Conservation (phyloP, 2,329 filamentous ascomycete genomes). For the Lachnellula suecica region DNA sequence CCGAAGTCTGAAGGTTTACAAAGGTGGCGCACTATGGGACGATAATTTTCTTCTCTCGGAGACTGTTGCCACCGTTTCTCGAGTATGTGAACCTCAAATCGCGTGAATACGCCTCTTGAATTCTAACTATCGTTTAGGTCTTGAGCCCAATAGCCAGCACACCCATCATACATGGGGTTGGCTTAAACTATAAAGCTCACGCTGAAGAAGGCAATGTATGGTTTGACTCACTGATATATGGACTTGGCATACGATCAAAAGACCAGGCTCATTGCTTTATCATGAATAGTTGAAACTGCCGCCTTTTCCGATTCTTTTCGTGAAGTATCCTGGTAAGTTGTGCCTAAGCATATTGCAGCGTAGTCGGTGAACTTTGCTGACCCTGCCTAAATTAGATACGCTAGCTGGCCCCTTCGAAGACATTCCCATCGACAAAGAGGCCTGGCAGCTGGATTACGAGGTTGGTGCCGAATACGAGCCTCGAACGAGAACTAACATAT, state of each 20-base stretch:
- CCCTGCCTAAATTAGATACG: constrained; percentile 38
- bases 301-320: too few relatives aligned
- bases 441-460: constrained; percentile 46
- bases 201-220: constrained; percentile 20
- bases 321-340: too few relatives aligned
- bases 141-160: not conserved
- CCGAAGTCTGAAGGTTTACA: not conserved
- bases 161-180: constrained; percentile 56
- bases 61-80: not conserved
- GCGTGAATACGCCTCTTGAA: not conserved
- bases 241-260: too few relatives aligned
- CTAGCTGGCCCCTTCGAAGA: constrained; percentile 35
- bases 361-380: constrained; percentile 52
- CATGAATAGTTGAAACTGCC: constrained; percentile 52
- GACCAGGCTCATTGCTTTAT: not conserved
- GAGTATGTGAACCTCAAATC: not conserved
- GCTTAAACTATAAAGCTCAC: constrained; percentile 59
- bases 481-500: too few relatives aligned
- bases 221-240: not conserved
- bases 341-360: too few relatives aligned
- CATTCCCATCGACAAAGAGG: constrained; percentile 47
- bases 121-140: not conserved
- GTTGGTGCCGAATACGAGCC: too few relatives aligned
- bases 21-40: not conserved
- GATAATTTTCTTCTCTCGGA: not conserved